Evolutionary conservation across 2,329 filamentous ascomycete genomes (phyloP).

Genomic region (Colletotrichum euphorbiae): DNA sequence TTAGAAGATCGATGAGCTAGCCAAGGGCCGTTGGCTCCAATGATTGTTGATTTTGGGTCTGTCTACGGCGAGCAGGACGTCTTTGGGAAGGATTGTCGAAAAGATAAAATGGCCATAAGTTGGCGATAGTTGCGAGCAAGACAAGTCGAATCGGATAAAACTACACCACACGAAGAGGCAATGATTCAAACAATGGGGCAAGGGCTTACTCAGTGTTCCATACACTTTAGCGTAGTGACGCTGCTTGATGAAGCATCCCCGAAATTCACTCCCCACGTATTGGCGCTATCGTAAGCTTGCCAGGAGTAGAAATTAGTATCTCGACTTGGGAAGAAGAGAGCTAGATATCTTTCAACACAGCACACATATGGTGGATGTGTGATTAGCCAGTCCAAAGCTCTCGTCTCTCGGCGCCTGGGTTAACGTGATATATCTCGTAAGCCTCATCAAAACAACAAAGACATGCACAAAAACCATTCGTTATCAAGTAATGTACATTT

Average conservation of each 20-base stretch:
- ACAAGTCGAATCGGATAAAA: no score
- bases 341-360: neutral
- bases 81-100: neutral
- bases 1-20: no score
- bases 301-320: no score
- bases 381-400: no score
- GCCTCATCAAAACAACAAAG: neutral
- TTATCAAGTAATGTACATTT: constrained; percentile 49
- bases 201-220: neutral
- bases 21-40: no score
- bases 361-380: neutral
- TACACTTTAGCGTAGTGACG: no score
- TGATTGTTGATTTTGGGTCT: neutral
- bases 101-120: neutral
- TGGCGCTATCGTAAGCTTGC: no score
- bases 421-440: no score
- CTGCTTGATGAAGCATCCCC: no score
- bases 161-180: neutral
- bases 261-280: no score
- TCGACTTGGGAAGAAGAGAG: neutral
- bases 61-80: neutral
- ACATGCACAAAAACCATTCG: constrained; percentile 7
- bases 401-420: neutral
- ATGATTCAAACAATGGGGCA: neutral
- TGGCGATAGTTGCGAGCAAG: neutral